A percentile compares a stretch with the other conserved stretches of the same genome.
These are phyloP conservation scores for Drechslera avenae DNA, from an alignment of 2,329 filamentous ascomycete genomes.

Conservation along the genomic window DNA sequence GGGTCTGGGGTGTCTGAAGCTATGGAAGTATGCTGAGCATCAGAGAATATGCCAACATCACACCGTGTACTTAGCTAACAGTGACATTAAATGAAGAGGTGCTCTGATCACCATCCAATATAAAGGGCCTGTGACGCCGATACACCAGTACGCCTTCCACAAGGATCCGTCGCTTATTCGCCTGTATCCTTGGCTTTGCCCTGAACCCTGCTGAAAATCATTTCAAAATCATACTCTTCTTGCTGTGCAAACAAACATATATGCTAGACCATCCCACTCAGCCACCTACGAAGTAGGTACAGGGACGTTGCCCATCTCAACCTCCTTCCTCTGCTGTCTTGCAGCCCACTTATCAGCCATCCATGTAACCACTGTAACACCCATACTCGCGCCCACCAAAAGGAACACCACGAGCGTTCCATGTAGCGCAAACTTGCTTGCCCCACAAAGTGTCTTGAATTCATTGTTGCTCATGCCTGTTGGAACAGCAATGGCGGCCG, in stretches of 20 bases:
- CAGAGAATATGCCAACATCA: not conserved
- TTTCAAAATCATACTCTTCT: not conserved
- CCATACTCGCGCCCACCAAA: conserved; percentile 43
- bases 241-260: too few relatives aligned
- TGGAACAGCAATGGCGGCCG: conserved; percentile 29
- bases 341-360: conserved; percentile 45
- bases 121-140: conserved; percentile 8
- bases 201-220: not conserved
- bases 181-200: not conserved
- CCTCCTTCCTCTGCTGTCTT: conserved; percentile 42
- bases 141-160: conserved; percentile 13
- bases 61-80: conserved; percentile 6
- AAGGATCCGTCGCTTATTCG: not conserved
- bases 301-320: conserved; percentile 29
- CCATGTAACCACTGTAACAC: conserved; percentile 43
- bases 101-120: not conserved
- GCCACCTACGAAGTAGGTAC: not conserved
- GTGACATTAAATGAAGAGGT: conserved; percentile 4
- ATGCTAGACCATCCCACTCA: not conserved
- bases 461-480: conserved; percentile 41
- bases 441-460: conserved; percentile 49
- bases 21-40: too few relatives aligned
- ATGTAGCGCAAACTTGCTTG: conserved; percentile 54
- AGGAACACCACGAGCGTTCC: conserved; percentile 51
- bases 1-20: too few relatives aligned